Conservation (phyloP, 192 early-diverging fungal genomes). For the Coemansia sp. region DNA sequence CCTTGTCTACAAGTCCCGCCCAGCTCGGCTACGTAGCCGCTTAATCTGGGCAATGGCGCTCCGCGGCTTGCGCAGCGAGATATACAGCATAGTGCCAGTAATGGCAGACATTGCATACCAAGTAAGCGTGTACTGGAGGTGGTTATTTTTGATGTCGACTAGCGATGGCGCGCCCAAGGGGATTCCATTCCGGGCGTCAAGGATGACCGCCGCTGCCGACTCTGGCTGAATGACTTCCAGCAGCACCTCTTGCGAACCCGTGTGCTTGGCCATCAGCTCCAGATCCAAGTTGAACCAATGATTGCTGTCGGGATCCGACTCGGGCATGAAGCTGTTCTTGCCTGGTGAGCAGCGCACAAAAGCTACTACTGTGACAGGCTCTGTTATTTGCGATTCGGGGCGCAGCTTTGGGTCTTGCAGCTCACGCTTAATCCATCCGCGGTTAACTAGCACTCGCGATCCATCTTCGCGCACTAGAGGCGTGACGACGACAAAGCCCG, state of each 20-base stretch:
- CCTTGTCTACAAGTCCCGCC: constrained; percentile 14
- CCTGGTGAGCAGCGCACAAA: constrained; percentile 61
- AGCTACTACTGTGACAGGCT: constrained; percentile 66
- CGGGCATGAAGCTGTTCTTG: constrained; percentile 62
- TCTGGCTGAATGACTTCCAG: constrained; percentile 74
- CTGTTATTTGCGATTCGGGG: constrained; percentile 57
- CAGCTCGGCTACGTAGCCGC: constrained; percentile 44
- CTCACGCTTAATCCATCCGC: constrained; percentile 85
- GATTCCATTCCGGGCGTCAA: constrained; percentile 57
- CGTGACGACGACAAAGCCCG: constrained; percentile 74
- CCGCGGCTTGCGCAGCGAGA: constrained; percentile 62
- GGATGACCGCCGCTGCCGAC: constrained; percentile 24
- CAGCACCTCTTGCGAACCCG: constrained; percentile 68
- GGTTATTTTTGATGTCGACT: constrained; percentile 82
- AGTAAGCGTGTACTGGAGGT: constrained; percentile 85
- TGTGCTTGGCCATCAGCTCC: constrained; percentile 71
- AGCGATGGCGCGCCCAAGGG: constrained; percentile 72
- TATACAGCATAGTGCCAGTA: constrained; percentile 69
- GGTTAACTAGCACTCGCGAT: constrained; percentile 75
- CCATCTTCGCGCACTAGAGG: constrained; percentile 74
- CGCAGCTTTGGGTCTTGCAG: constrained; percentile 62
- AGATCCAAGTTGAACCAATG: constrained; percentile 86
- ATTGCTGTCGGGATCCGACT: constrained; percentile 64
- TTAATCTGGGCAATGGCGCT: constrained; percentile 34
- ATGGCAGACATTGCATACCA: constrained; percentile 78